Conservation (phyloP, 176 grass and related monocot species). For the Oryza rufipogon region DNA sequence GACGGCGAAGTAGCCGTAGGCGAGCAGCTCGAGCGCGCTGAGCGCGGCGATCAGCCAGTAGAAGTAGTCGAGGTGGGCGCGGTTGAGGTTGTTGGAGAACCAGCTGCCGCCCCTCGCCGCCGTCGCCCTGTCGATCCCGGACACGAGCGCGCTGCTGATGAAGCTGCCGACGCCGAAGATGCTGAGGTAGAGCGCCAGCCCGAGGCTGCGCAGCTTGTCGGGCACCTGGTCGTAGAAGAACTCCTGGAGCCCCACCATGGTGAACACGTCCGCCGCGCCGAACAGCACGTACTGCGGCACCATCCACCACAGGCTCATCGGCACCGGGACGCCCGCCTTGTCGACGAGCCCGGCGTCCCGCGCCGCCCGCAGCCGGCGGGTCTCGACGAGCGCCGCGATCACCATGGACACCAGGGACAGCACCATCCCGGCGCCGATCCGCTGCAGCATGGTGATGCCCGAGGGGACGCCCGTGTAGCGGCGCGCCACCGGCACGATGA, state of each 20-base stretch:
- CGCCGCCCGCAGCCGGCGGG: slow-evolving; percentile 43
- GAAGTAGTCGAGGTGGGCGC: slow-evolving; percentile 57
- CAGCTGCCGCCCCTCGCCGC: slow-evolving; percentile 38
- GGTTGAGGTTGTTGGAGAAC: slow-evolving; percentile 58
- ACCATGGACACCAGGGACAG: slow-evolving; percentile 63
- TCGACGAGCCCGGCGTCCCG: slow-evolving; percentile 50
- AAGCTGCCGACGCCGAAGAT: slow-evolving; percentile 55
- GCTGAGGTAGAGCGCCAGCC: slow-evolving; percentile 51
- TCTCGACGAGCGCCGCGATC: slow-evolving; percentile 59
- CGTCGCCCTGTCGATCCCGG: slow-evolving; percentile 32
- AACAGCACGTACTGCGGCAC: slow-evolving; percentile 66
- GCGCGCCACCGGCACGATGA: slow-evolving; percentile 50
- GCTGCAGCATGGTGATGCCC: slow-evolving; percentile 74
- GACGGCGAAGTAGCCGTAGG: slow-evolving; percentile 34
- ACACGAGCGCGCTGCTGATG: slow-evolving; percentile 50
- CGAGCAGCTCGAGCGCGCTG: slow-evolving; percentile 51
- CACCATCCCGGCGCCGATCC: slow-evolving; percentile 61
- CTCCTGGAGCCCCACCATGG: slow-evolving; percentile 71
- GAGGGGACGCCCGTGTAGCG: slow-evolving; percentile 38
- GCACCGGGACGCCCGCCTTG: slow-evolving; percentile 21
- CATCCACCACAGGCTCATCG: slow-evolving; percentile 90
- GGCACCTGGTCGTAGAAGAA: slow-evolving; percentile 86
- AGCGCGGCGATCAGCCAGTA: slow-evolving; percentile 54
- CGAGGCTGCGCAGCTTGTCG: slow-evolving; percentile 56
- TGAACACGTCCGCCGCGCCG: slow-evolving; percentile 59